Evolutionary conservation across 495 filamentous ascomycete genomes (phyloP).

Genomic region (Tuber microsphaerosporum): DNA sequence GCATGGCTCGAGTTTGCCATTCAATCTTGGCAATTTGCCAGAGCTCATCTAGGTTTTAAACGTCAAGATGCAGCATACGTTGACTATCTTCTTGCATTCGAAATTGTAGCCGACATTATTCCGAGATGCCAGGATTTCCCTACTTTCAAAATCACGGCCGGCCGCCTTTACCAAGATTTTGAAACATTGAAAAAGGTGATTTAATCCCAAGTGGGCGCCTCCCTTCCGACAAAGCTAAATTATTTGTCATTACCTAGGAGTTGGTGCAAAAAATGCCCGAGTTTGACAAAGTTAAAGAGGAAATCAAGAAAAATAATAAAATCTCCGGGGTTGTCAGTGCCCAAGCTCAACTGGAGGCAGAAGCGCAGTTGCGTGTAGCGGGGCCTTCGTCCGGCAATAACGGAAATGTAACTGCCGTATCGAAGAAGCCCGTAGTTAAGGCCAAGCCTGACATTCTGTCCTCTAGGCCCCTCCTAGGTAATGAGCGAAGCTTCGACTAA

Average conservation of each 20-base stretch:
- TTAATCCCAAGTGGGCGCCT: neutral
- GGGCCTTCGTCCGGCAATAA: neutral
- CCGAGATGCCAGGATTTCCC: slow-evolving; percentile 64
- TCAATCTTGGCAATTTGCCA: slow-evolving; percentile 31
- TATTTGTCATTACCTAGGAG: slow-evolving; percentile 24
- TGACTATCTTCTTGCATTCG: slow-evolving; percentile 73
- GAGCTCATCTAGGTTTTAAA: slow-evolving; percentile 30
- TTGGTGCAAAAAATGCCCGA: slow-evolving; percentile 44
- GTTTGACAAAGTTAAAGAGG: slow-evolving; percentile 56
- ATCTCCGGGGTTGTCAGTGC: slow-evolving; percentile 32
- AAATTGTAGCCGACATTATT: slow-evolving; percentile 66
- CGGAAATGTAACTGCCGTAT: slow-evolving; percentile 2
- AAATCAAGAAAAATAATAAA: slow-evolving; percentile 48
- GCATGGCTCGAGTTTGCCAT: slow-evolving; percentile 40
- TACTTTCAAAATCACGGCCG: slow-evolving; percentile 46
- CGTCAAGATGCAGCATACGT: slow-evolving; percentile 57
- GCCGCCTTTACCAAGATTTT: slow-evolving; percentile 23
- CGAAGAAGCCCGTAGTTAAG: slow-evolving; percentile 29
- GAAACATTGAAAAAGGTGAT: slow-evolving; percentile 20
- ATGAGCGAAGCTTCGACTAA: slow-evolving; percentile 5
- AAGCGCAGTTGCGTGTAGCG: slow-evolving; percentile 15
- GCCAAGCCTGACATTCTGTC: slow-evolving; percentile 31
- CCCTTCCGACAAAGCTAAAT: slow-evolving; percentile 11
- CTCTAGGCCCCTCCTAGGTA: slow-evolving; percentile 9
- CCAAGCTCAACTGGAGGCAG: slow-evolving; percentile 29